Conservation (phyloP, 2,329 filamentous ascomycete species). For the Huntiella moniliformis region DNA sequence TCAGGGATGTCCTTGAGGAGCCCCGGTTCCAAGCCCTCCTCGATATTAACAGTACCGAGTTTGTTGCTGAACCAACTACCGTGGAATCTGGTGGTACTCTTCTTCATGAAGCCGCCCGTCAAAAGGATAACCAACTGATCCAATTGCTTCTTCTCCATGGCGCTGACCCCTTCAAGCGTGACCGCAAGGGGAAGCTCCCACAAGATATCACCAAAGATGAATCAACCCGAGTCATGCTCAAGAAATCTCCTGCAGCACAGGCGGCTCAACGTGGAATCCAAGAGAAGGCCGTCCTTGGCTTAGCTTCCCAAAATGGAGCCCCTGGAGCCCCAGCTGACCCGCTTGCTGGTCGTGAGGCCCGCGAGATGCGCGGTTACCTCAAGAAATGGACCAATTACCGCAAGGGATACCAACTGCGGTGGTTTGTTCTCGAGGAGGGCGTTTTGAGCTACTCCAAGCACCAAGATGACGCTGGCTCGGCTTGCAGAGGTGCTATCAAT, state of each 20-base stretch:
- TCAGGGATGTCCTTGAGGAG: slow-evolving; percentile 70
- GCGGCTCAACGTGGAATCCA: slow-evolving; percentile 90
- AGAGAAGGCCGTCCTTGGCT: slow-evolving; percentile 83
- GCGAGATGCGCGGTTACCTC: slow-evolving; percentile 95
- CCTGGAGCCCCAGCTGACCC: slow-evolving; percentile 37
- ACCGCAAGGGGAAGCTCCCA: slow-evolving; percentile 85
- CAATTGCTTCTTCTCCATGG: slow-evolving; percentile 83
- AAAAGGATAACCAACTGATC: slow-evolving; percentile 70
- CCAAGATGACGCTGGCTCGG: slow-evolving; percentile 89
- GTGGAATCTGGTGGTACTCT: slow-evolving; percentile 74
- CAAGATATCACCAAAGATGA: slow-evolving; percentile 96
- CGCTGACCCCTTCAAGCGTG: slow-evolving; percentile 84
- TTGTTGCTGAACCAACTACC: slow-evolving; percentile 63
- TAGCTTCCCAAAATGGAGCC: slow-evolving; percentile 35
- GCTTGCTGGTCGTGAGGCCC: slow-evolving; percentile 62
- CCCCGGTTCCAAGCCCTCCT: slow-evolving; percentile 67
- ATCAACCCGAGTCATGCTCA: slow-evolving; percentile 67
- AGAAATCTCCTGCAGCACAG: slow-evolving; percentile 83
- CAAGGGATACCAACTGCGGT: slow-evolving; percentile 85
- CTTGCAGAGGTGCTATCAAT: slow-evolving; percentile 93
- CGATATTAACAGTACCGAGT: slow-evolving; percentile 81
- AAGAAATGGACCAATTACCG: slow-evolving; percentile 99
- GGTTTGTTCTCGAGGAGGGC: slow-evolving; percentile 95
- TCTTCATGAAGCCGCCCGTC: slow-evolving; percentile 80
- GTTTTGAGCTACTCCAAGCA: slow-evolving; percentile 98